Conservation (phyloP, 164 flowering plant genomes). For the Hamamelis virginiana region DNA sequence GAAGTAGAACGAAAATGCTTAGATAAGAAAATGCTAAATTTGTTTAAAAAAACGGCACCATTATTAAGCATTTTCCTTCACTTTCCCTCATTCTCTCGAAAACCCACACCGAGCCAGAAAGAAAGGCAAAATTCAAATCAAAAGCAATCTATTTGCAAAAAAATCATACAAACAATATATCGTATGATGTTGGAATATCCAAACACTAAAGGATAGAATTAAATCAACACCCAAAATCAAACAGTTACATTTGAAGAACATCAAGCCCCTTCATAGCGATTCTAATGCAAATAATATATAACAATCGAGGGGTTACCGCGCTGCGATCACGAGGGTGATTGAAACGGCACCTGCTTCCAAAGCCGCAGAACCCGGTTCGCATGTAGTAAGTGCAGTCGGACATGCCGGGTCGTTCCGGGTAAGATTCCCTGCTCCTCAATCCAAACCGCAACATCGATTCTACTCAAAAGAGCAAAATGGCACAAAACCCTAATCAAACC, state of each 20-base stretch:
- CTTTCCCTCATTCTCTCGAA: background rate
- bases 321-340: constrained; percentile 85
- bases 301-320: constrained; percentile 31
- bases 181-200: background rate
- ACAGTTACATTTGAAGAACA: background rate
- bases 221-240: background rate
- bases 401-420: constrained; percentile 80
- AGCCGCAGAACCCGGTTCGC: constrained; percentile 84
- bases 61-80: background rate
- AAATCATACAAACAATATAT: background rate
- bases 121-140: background rate
- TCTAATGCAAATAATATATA: background rate
- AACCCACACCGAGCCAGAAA: background rate
- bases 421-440: constrained; percentile 44
- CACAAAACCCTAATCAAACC: constrained; percentile 23
- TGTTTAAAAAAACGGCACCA: background rate
- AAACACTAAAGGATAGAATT: background rate
- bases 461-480: constrained; percentile 27
- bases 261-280: background rate
- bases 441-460: constrained; percentile 66
- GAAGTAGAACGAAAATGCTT: background rate
- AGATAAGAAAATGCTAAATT: background rate
- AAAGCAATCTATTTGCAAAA: background rate
- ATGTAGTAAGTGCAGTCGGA: constrained; percentile 73
- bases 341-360: constrained; percentile 78